Percentiles rank a stretch among this genome's conserved stretches.
Evolutionary conservation across 179 eudicot genomes (phyloP).

Genomic region (Spergularia azorica): DNA sequence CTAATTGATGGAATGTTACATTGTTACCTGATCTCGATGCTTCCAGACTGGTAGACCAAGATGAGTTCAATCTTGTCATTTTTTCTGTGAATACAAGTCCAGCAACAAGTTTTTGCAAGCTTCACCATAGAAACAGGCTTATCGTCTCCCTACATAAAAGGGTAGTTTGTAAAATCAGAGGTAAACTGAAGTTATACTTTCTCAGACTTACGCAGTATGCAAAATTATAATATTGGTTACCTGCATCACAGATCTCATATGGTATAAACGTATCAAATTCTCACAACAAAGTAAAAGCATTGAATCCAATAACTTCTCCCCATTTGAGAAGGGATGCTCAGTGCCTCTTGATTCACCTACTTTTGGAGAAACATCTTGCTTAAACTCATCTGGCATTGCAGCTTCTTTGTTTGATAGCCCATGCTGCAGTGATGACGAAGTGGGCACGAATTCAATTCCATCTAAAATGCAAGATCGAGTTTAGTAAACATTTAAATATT

Average conservation of each 20-base stretch:
- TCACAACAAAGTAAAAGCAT: constrained; percentile 61
- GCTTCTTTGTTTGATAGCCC: constrained; percentile 38
- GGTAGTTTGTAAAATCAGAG: background rate
- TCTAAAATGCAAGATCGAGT: constrained; percentile 27
- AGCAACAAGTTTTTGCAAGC: constrained; percentile 67
- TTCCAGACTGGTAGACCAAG: constrained; percentile 63
- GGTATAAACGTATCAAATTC: constrained; percentile 49
- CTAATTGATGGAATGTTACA: background rate
- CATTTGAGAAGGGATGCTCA: constrained; percentile 26
- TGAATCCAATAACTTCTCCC: constrained; percentile 41
- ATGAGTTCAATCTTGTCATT: constrained; percentile 48
- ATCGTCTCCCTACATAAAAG: constrained; percentile 55
- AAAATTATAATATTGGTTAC: constrained; percentile 35
- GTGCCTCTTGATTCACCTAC: constrained; percentile 30
- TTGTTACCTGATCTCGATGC: constrained; percentile 63
- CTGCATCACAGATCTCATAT: constrained; percentile 50
- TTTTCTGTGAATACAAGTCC: constrained; percentile 59
- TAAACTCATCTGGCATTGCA: constrained; percentile 29
- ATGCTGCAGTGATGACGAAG: constrained; percentile 36
- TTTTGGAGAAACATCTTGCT: constrained; percentile 31
- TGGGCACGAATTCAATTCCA: constrained; percentile 32
- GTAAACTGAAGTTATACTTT: background rate
- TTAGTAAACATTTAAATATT: constrained; percentile 17
- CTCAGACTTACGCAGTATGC: too few relatives aligned
- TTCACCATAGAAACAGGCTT: constrained; percentile 58